Evolutionary conservation across 805 yeast species (phyloP), one percentile per base, ranked within the genome.

Genomic region (Pichia membranifaciens): DNA sequence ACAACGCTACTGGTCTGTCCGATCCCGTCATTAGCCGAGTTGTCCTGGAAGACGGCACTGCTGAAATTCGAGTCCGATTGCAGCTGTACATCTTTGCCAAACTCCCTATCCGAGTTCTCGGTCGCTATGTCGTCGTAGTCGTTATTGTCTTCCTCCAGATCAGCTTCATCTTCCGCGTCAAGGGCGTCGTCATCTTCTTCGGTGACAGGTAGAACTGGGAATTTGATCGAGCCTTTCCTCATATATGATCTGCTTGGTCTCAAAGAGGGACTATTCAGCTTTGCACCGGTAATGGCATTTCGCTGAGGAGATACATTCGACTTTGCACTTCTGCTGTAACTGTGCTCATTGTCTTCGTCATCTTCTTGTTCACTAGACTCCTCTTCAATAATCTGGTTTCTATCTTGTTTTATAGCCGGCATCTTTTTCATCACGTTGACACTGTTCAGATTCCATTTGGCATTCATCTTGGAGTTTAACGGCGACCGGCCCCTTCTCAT

Each of bases 341-440:
- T 44, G 17, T 43, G 44, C 1, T 43, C 44, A 15, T 39, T 42
- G 2, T 43, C 41, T 4, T 47, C 52, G 28, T 37, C 47, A 3
- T 47, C 49, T 12, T 47, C 53, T 12, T 38, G 32, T 21, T 33
- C 41, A 34, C 44, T 44, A 13, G 37, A 20, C 36, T 48, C 51
- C 28, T 47, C 52, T 22, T 51, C 52, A 21, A 66, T 66, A 48
- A 80, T 69, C 54, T 78, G 79, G 65, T 76, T 79, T 58, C 84
- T 81, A 29, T 78, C 78, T 61, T 7, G 76, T 63, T 54, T 61
- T 60, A 22, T 74, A 67, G 46, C 70, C 74, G 22, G 72, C 44
- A 41, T 54, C 40, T 34, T 50, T 47, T 18, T 42, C 35, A 28
- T 47, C 47, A 16, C 49, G 33, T 25, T 46, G 38, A 22, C 47